Evolutionary conservation across 2,329 filamentous ascomycete genomes (phyloP).

Genomic region (Penicillium sp.): DNA sequence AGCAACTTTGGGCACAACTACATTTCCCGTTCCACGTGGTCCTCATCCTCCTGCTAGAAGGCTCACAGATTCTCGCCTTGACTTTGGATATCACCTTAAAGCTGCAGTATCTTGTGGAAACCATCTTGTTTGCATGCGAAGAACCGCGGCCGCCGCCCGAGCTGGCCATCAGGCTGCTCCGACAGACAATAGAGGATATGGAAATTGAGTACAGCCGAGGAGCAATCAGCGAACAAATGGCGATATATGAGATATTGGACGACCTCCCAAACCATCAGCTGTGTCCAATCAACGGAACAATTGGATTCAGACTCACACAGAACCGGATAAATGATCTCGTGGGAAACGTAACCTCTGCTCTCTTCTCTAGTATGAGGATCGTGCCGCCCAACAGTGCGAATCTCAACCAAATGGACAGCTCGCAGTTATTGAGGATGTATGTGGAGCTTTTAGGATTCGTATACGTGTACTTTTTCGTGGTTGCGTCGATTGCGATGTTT

Average conservation of each 20-base stretch:
- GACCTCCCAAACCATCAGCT: conserved; percentile 36
- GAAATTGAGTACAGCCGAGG: conserved; percentile 44
- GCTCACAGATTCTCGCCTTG: conserved; percentile 61
- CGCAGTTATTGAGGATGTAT: conserved; percentile 42
- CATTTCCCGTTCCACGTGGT: conserved; percentile 69
- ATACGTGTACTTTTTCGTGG: conserved; percentile 46
- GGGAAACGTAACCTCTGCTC: conserved; percentile 46
- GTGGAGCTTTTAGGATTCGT: conserved; percentile 45
- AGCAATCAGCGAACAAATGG: conserved; percentile 36
- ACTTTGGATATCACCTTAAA: conserved; percentile 51
- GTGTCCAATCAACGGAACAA: conserved; percentile 30
- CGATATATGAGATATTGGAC: conserved; percentile 39
- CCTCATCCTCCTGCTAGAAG: conserved; percentile 68
- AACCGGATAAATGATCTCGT: conserved; percentile 40
- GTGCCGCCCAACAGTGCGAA: conserved; percentile 36
- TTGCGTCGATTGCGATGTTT: conserved; percentile 42
- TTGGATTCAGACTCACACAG: conserved; percentile 31
- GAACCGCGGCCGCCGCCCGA: conserved; percentile 35
- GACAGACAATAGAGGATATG: conserved; percentile 46
- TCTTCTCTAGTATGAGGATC: conserved; percentile 48
- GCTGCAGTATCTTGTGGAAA: conserved; percentile 44
- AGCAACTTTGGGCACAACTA: conserved; percentile 57
- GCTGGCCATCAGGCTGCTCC: conserved; percentile 38
- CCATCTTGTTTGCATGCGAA: conserved; percentile 47
- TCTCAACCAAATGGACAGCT: conserved; percentile 33